Base-by-base conservation (phyloP, 202 grass and related monocot genomes). In the Saccharum hybrid region DNA sequence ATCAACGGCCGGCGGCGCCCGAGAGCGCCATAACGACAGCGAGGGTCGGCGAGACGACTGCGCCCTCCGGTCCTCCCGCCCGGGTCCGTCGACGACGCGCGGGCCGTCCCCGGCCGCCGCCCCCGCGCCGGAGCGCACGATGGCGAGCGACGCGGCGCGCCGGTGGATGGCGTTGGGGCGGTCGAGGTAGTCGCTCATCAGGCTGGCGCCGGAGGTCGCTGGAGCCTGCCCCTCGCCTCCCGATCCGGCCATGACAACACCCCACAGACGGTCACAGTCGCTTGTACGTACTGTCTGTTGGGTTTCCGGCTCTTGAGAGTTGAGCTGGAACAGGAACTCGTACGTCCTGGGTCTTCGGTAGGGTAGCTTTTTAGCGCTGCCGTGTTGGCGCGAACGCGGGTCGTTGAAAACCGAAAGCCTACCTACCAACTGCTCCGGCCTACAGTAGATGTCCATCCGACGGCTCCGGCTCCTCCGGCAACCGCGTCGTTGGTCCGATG, bases 121-220 rank as follows among this genome's bases (percentile, higher is more conserved):
- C 4, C 16, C 10, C 15, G 16, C 62, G 16, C 56, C 84, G 37
- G 84, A 83, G 14, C 89, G 89, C 36, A 56, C 49, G 57, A 94
- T 78, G 71, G 62, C 82, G 16, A 94, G 74, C 37, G 92, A 94
- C 41, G 78, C 65, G 15, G 87, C 70, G 19, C 92, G 92, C 39
- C 86, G 74, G 63, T 75, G 75, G 49, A 78, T 34, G 57, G 70
- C 69, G 38, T 70, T 7, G 0, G 81, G 72, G 0, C 28, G 65
- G 23, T 89, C 79, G 3, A 89, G 84, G 45, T 88, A 85, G 52
- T 87, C 86, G 63, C 33, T 72, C 36, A 86, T 72, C 22, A 90
- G 40, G 39, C 40, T 7, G 0, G 70, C 7, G 1, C 76, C 48
- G 12, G 72, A 14, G 28, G 22, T 45, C 65, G 36, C 42, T 15